phyloP scores from a whole-genome alignment of 2,329 filamentous ascomycete genomes.

The Verticillium nubilum region DNA sequence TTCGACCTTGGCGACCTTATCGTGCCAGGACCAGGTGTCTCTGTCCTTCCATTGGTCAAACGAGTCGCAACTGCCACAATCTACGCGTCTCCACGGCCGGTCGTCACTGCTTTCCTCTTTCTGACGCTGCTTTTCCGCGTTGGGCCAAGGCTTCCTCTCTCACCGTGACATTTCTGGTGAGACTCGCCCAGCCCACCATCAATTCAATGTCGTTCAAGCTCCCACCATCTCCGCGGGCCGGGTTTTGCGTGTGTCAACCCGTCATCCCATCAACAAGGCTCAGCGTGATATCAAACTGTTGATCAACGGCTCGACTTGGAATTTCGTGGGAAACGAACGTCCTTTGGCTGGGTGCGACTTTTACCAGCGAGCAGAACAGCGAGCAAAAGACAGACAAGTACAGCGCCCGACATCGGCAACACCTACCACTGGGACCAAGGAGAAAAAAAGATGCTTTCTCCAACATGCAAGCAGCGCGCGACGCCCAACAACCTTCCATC shows the following conservation, averaged over 20 bases:
- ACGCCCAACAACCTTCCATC: neutral
- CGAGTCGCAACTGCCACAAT: neutral
- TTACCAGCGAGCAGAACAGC: neutral
- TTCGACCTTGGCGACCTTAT: neutral
- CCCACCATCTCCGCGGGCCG: neutral
- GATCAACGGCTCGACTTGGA: neutral
- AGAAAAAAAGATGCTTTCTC: neutral
- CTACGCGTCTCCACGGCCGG: neutral
- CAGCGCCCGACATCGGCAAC: neutral
- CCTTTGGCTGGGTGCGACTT: neutral
- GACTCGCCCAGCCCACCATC: neutral
- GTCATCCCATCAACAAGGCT: neutral
- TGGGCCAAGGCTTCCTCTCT: neutral
- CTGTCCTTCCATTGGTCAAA: neutral
- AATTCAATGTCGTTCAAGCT: no score
- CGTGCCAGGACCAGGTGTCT: neutral
- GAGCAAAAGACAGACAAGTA: neutral
- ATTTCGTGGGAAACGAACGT: neutral
- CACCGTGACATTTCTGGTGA: neutral
- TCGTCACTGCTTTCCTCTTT: neutral
- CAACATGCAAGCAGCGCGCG: neutral
- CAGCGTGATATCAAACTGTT: neutral
- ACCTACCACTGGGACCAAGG: neutral
- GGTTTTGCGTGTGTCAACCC: neutral
- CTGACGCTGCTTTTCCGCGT: neutral